Evolutionary conservation across 2,329 filamentous ascomycete genomes (phyloP).

Genomic region (Didymella sp.): DNA sequence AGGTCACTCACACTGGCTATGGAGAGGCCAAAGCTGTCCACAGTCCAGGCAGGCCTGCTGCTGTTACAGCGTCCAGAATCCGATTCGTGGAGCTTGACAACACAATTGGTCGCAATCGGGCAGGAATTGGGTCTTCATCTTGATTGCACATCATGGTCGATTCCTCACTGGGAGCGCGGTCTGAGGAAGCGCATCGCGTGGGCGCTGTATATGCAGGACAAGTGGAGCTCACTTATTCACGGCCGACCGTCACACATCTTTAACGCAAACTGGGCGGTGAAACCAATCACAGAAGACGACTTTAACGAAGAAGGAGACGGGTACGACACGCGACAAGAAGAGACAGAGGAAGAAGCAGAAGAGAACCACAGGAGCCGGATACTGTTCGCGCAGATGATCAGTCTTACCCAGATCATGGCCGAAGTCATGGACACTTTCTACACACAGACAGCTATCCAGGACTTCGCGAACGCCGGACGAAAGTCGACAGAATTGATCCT

Average conservation of each 20-base stretch:
- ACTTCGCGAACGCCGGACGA: slow-evolving; percentile 68
- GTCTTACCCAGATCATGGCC: slow-evolving; percentile 75
- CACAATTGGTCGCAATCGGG: slow-evolving; percentile 83
- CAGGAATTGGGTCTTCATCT: slow-evolving; percentile 90
- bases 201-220: slow-evolving; percentile 94
- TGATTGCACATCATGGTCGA: slow-evolving; percentile 86
- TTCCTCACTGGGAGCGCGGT: slow-evolving; percentile 85
- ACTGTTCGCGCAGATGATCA: slow-evolving; percentile 77
- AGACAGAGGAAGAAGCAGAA: slow-evolving; percentile 63
- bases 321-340: slow-evolving; percentile 59
- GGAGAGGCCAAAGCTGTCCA: slow-evolving; percentile 81
- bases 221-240: slow-evolving; percentile 86
- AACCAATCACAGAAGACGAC: slow-evolving; percentile 68
- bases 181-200: slow-evolving; percentile 85
- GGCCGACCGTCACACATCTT: slow-evolving; percentile 82
- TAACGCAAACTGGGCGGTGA: slow-evolving; percentile 77
- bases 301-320: slow-evolving; percentile 68
- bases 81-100: slow-evolving; percentile 83
- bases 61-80: slow-evolving; percentile 77
- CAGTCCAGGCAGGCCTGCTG: slow-evolving; percentile 77
- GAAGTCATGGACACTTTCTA: slow-evolving; percentile 86
- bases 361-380: slow-evolving; percentile 72
- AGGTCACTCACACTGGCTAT: slow-evolving; percentile 77
- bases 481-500: slow-evolving; percentile 77
- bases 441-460: slow-evolving; percentile 76